Evolutionary conservation across 371 early-diverging fungal genomes (phyloP), one percentile per base, ranked within the genome.

Genomic region (Mortierella sp.): DNA sequence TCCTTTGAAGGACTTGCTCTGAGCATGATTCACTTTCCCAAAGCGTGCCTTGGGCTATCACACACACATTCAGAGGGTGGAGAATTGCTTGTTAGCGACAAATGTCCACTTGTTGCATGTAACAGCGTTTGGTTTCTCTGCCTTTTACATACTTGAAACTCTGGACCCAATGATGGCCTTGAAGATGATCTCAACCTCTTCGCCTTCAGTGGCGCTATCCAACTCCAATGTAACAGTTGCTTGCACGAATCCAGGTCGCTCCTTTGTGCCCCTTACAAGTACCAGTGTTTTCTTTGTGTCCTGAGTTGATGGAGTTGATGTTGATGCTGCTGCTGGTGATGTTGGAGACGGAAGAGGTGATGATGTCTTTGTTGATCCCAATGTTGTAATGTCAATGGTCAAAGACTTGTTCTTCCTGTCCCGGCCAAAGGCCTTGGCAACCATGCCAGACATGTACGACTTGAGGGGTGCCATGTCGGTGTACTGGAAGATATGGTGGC

Each of bases 121-220:
- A 34, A 46, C 4, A n/a, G 25, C 12, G 24, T 57, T 48, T 16
- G 2, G 14, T 31, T 31, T 29, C 22, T 3, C 28, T 45, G 12
- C 4, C 43, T 3, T 31, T n/a, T 27, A 13, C 19, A 10, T 37
- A 60, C 61, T 34, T 52, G 52, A 19, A 16, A 52, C 22, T 37
- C 34, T 52, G 17, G 61, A 53, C 10, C 61, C 61, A 16, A 60
- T 34, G 0, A 53, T 34, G 6, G 61, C 61, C 43, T 41, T 41
- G 46, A 60, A 60, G 41, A 43, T 22, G 21, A 60, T 60, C 53
- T 60, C 61, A 25, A 60, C 53, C 17, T 60, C 54, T 22, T 60
- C 61, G 6, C 61, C 61, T n/a, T 24, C 51, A 24, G 45, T 44
- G 17, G 17, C 22, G 3, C 14, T 13, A 34, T 46, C 61, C 37